A percentile compares a stretch with the other conserved stretches of the same genome.
phyloP scores from a whole-genome alignment of 169 alveolate genomes.

The Cryptosporidium sp. region DNA sequence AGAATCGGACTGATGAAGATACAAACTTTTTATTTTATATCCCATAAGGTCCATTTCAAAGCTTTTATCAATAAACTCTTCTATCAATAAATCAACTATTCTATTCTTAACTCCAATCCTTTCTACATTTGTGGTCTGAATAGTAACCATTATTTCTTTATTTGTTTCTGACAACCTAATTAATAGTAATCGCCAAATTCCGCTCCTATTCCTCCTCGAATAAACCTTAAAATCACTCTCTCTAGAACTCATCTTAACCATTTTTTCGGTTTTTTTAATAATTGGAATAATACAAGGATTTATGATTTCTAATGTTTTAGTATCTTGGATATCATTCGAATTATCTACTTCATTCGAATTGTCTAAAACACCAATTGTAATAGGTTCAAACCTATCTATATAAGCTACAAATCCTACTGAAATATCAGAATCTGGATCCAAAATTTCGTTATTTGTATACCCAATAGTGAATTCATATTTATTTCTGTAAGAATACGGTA shows the following conservation, averaged over 20 bases:
- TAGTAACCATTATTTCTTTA: slow-evolving; percentile 52
- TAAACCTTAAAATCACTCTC: slow-evolving; percentile 39
- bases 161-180: slow-evolving; percentile 62
- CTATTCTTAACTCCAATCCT: not conserved
- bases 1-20: slow-evolving; percentile 65
- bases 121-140: slow-evolving; percentile 61
- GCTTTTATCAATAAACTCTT: slow-evolving; percentile 10
- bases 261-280: slow-evolving; percentile 13
- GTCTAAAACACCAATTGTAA: slow-evolving; percentile 40
- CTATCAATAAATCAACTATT: slow-evolving; percentile 6
- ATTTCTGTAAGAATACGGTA: slow-evolving; percentile 76
- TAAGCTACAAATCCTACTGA: slow-evolving; percentile 64
- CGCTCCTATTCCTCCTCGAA: slow-evolving; percentile 54
- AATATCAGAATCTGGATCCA: slow-evolving; percentile 56
- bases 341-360: slow-evolving; percentile 34
- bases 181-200: slow-evolving; percentile 76
- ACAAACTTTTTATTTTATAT: slow-evolving; percentile 12
- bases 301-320: slow-evolving; percentile 23
- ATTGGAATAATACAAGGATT: slow-evolving; percentile 36
- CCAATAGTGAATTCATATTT: slow-evolving; percentile 81
- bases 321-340: not conserved
- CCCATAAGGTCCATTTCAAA: not conserved
- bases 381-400: slow-evolving; percentile 66
- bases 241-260: slow-evolving; percentile 22
- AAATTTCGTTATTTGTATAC: slow-evolving; percentile 26